Evolutionary conservation across 768 basidiomycete species (phyloP).

Genomic region (Chlorophyllum brunneum): DNA sequence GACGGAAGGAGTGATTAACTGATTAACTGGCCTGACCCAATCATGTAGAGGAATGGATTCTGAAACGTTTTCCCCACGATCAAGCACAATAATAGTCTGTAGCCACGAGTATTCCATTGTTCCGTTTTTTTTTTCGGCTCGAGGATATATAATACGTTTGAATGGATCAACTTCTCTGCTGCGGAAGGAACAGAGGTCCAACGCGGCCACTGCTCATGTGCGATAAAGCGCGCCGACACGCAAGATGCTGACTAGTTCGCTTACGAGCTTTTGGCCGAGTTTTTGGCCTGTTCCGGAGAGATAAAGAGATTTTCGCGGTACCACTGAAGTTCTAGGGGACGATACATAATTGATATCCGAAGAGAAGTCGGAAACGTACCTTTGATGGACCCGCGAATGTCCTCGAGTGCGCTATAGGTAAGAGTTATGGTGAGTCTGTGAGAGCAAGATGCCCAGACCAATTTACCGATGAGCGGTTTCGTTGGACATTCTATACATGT

Average conservation of each 20-base stretch:
- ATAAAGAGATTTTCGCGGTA: constrained; percentile 76
- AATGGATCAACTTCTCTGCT: too few relatives aligned
- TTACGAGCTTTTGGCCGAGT: background rate
- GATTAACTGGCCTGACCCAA: background rate
- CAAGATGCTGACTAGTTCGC: too few relatives aligned
- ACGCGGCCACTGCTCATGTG: too few relatives aligned
- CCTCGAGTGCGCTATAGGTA: constrained; percentile 66
- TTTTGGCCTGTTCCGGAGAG: constrained; percentile 14
- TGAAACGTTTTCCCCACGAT: background rate
- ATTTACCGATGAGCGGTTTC: constrained; percentile 57
- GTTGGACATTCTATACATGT: constrained; percentile 25
- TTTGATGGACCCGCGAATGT: constrained; percentile 72
- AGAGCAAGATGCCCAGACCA: background rate
- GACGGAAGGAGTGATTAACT: constrained; percentile 12
- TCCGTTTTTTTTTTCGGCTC: too few relatives aligned
- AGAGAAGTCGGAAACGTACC: constrained; percentile 36
- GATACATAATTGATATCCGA: background rate
- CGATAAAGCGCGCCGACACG: too few relatives aligned
- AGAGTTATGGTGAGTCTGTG: background rate
- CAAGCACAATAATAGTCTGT: constrained; percentile 11
- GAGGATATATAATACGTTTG: too few relatives aligned
- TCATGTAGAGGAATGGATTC: background rate
- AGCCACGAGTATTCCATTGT: background rate
- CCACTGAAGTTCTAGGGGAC: constrained; percentile 66
- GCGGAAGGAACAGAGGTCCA: too few relatives aligned